Conservation (phyloP, 129 eudicot species). For the Chrysanthemum lavandulifolium region DNA sequence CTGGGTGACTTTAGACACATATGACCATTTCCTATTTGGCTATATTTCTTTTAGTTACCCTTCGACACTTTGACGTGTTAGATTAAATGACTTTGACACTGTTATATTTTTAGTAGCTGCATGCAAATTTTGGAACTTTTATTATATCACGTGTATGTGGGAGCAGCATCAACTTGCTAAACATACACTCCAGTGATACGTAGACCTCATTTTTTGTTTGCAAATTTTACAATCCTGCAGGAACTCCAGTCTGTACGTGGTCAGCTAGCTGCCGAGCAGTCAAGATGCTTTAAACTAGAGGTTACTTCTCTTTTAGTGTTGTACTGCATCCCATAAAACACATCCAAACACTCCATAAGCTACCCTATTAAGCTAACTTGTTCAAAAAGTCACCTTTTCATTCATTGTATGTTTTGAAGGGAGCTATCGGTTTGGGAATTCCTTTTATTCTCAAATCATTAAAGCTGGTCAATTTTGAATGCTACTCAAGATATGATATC, state of each 20-base stretch:
- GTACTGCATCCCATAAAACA: not conserved
- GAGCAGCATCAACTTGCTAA: not conserved
- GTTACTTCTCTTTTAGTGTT: conserved; percentile 36
- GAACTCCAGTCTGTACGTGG: conserved; percentile 98
- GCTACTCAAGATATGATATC: not conserved
- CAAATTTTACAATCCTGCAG: conserved; percentile 44
- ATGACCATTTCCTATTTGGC: too few relatives aligned
- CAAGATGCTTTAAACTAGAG: conserved; percentile 99
- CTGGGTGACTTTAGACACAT: too few relatives aligned
- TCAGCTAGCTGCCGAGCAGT: conserved; percentile 94
- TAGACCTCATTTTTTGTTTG: not conserved
- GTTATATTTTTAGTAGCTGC: not conserved
- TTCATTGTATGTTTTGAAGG: too few relatives aligned
- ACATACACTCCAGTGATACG: not conserved
- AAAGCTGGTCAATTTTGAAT: not conserved
- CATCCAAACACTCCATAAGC: not conserved
- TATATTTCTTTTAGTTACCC: too few relatives aligned
- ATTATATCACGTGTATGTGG: not conserved
- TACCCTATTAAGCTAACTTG: not conserved
- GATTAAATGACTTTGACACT: not conserved
- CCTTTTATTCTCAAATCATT: not conserved
- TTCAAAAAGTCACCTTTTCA: not conserved
- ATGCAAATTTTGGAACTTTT: not conserved
- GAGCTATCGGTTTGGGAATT: too few relatives aligned
- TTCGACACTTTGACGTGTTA: too few relatives aligned